Evolutionary conservation across 768 basidiomycete genomes (phyloP), one percentile per base, ranked within the genome.

Genomic region (Suillus luteus): DNA sequence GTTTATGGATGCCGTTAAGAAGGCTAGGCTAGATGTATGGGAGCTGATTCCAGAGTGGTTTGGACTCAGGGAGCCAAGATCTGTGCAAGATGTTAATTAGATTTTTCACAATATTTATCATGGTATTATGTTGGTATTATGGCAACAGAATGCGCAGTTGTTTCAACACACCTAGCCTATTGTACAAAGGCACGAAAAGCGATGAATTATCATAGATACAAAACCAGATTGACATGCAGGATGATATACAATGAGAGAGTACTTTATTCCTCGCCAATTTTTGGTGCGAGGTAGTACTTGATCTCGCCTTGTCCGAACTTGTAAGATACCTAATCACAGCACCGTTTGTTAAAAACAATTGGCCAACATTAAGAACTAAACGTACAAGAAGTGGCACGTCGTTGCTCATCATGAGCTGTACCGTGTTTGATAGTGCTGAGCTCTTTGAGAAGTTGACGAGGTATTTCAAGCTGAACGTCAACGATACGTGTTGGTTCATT

Each of bases 381-480:
- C 87, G 73, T 54, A 93, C 93, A 62, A 96, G 83, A 57, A 96
- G 80, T 3, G 95, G 95, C 0, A 96, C 94, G 40, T 96, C 95
- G 73, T 92, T 93, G 76, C 89, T 92, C 89, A 97, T 88, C 85
- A 90, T 90, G 27, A 97, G 83, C 72, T 88, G 85, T 41, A 96
- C 95, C 33, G 81, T 84, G 66, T 80, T 82, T 15, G 87, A 84
- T 44, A 99, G 79, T 37, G 88, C 82, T 1, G 91, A 80, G 66
- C 91, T 93, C 83, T 97, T 99, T 60, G 94, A 87, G 72, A 99
- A 99, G 80, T 97, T 98, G 76, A 92, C 89, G 35, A 99, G 88
- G 78, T 99, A 99, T 77, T 98, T 99, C 70, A 99, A 81, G 38
- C 93, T 95, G 82, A 99, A 99, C 1, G 95, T 98, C 57, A 99